Evolutionary conservation across 768 basidiomycete species (phyloP), one percentile per base, ranked within the genome.

Genomic region (Lyophyllum atratum): DNA sequence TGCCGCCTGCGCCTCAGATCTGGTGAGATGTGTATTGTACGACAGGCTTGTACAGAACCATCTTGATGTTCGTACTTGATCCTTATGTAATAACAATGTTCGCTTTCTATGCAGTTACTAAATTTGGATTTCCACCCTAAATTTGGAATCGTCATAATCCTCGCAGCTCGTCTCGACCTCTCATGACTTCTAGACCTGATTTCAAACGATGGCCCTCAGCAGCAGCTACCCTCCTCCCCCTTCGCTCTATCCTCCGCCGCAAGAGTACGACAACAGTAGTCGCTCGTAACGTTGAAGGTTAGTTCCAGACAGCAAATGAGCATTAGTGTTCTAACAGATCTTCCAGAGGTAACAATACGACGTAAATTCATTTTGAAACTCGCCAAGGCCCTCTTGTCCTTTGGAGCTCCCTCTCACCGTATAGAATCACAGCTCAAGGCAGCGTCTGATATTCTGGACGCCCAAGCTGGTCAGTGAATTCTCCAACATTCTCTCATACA

Each of bases 391-490:
- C 80, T 98, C 56, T 84, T 98, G 68, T 81, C 86, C n/a, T 95
- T 92, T 69, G 95, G 95, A 19, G 91, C 94, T n/a, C 94, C 94
- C 1, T 93, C 93, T 21, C 95, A 97, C 70, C 83, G 95, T 19
- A 89, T 95, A 60, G 93, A 96, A 73, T 87, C 92, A 1, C 94
- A 95, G 69, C 82, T 98, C 39, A 79, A 80, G 56, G 84, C 90
- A 4, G 93, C 92, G 2, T 88, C 93, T 6, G 75, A 81, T 11
- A 88, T 92, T 55, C 82, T 97, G 15, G 85, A 89, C 29, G 81
- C 92, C 59, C 82, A 88, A 62, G 89, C 90, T 53, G 86, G 80
- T 78, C 12, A 34, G 73, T 64, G 9, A 24, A 39, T 11, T 46
- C 19, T n/a, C 22, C 11, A 24, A 7, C 9, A 24, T 44, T 34